These are phyloP conservation scores for Yarrowia galli DNA, from an alignment of 1,139 yeast genomes.

Conservation along the genomic window DNA sequence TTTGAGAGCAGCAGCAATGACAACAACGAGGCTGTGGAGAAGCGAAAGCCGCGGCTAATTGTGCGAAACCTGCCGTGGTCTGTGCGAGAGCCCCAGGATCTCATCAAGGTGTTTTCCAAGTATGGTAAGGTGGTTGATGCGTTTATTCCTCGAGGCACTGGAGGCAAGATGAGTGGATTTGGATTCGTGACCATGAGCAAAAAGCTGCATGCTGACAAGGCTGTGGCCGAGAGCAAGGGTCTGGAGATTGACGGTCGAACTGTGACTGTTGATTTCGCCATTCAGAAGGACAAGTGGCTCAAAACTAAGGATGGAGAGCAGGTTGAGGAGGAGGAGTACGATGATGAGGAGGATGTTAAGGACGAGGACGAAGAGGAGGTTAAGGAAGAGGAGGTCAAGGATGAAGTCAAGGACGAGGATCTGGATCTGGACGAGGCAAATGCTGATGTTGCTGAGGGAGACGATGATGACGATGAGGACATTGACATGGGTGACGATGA, in stretches of 20 bases:
- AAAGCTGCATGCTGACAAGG: slow-evolving; percentile 76
- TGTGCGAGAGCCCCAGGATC: slow-evolving; percentile 74
- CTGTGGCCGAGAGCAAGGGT: slow-evolving; percentile 75
- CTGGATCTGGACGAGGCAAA: slow-evolving; percentile 46
- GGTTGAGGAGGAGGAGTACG: slow-evolving; percentile 52
- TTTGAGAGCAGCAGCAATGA: slow-evolving; percentile 39
- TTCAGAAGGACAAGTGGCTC: slow-evolving; percentile 86
- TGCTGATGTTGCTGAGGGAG: slow-evolving; percentile 46
- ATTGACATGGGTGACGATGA: slow-evolving; percentile 47
- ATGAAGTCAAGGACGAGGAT: slow-evolving; percentile 47
- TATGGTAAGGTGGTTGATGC: slow-evolving; percentile 92
- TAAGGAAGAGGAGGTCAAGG: slow-evolving; percentile 47
- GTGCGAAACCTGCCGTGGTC: slow-evolving; percentile 97
- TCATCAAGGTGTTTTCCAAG: slow-evolving; percentile 72
- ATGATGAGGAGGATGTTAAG: slow-evolving; percentile 51
- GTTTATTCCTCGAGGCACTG: slow-evolving; percentile 83
- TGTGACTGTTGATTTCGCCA: slow-evolving; percentile 93
- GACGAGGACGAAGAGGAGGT: slow-evolving; percentile 50
- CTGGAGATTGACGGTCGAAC: slow-evolving; percentile 87
- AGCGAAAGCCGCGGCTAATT: slow-evolving; percentile 83
- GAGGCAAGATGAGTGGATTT: slow-evolving; percentile 93
- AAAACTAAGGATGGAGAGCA: slow-evolving; percentile 52
- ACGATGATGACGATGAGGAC: slow-evolving; percentile 45
- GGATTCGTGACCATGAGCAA: slow-evolving; percentile 93
- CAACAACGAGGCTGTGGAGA: slow-evolving; percentile 51